phyloP scores from a whole-genome alignment of 306 rosid species.

The Castanea crenata region DNA sequence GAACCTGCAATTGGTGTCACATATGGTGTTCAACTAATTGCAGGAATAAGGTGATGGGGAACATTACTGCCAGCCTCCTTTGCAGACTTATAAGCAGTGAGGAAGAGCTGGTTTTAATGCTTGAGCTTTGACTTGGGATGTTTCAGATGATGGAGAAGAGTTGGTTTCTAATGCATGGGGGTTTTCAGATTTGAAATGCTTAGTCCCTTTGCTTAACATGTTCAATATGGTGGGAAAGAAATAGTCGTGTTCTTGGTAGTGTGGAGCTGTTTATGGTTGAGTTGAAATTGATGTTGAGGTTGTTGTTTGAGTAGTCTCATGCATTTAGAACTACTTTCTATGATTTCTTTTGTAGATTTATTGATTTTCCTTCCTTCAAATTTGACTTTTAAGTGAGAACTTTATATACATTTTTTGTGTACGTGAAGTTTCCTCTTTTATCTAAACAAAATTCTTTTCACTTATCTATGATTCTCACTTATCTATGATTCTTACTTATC shows the following conservation, averaged over 20 bases:
- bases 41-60: constrained; percentile 7
- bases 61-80: background rate
- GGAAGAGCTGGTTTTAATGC: background rate
- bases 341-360: background rate
- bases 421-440: background rate
- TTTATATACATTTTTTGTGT: background rate
- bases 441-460: background rate
- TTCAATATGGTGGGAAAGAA: no score
- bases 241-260: no score
- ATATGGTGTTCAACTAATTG: background rate
- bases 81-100: background rate
- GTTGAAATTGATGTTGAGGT: no score
- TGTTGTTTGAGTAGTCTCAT: no score
- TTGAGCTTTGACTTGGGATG: background rate
- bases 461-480: no score
- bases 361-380: background rate
- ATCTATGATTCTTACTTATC: no score
- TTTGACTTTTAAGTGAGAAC: background rate
- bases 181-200: no score
- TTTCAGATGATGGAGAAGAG: background rate
- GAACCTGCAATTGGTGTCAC: background rate
- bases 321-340: no score
- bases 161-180: no score
- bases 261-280: no score
- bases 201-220: no score